Conservation (phyloP, 2,329 filamentous ascomycete genomes). For the Microsporum audouinii region DNA sequence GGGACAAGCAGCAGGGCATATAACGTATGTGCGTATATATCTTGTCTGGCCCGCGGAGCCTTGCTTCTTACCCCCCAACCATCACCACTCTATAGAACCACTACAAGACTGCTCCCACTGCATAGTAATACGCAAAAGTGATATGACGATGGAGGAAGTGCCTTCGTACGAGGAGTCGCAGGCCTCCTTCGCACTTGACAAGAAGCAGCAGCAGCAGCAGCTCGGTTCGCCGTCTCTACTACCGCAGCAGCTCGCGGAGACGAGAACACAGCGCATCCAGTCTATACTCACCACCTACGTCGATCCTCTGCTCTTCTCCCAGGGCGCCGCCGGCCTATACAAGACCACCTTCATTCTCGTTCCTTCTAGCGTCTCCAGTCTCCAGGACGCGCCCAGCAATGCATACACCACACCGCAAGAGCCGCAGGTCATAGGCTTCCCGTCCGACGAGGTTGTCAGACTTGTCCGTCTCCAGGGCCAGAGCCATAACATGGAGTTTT, state of each 20-base stretch:
- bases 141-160: slow-evolving; percentile 16
- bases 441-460: slow-evolving; percentile 29
- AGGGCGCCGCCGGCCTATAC: slow-evolving; percentile 32
- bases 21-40: background rate
- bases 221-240: slow-evolving; percentile 5
- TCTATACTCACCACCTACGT: slow-evolving; percentile 30
- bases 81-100: too few relatives aligned
- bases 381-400: slow-evolving; percentile 16
- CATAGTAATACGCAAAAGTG: background rate
- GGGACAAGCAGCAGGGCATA: background rate
- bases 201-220: background rate
- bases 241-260: slow-evolving; percentile 24
- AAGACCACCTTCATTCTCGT: slow-evolving; percentile 36
- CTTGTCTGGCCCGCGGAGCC: background rate
- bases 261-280: slow-evolving; percentile 32
- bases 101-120: background rate
- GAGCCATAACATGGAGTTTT: slow-evolving; percentile 35
- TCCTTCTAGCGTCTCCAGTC: slow-evolving; percentile 31
- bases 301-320: slow-evolving; percentile 31
- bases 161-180: slow-evolving; percentile 28
- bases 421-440: slow-evolving; percentile 31
- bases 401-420: slow-evolving; percentile 15
- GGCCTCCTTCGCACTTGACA: slow-evolving; percentile 6
- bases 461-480: slow-evolving; percentile 31
- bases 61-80: background rate